phyloP scores from a whole-genome alignment of 768 basidiomycete species.

The Strobilomyces dryophilus region DNA sequence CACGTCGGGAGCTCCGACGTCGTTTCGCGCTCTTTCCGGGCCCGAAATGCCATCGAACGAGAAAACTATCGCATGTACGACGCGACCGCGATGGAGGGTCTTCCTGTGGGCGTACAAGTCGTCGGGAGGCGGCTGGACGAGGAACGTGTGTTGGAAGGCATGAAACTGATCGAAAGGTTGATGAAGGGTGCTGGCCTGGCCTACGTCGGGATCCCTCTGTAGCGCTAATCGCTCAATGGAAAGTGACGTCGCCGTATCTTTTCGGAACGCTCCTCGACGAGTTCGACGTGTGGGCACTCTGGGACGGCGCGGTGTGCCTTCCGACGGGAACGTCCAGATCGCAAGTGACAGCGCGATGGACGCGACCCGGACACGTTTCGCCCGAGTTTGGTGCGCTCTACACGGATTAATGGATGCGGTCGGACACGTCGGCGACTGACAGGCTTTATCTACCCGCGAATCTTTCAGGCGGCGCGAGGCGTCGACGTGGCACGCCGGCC shows the following conservation, averaged over 20 bases:
- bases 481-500: not conserved
- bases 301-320: not conserved
- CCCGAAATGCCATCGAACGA: slow-evolving; percentile 37
- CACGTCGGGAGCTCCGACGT: slow-evolving; percentile 36
- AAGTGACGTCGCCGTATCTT: not conserved
- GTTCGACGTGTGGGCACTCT: not conserved
- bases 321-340: not conserved
- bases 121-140: slow-evolving; percentile 42
- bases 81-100: slow-evolving; percentile 38
- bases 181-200: slow-evolving; percentile 20
- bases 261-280: not conserved
- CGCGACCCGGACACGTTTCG: not conserved
- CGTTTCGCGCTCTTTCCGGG: slow-evolving; percentile 19
- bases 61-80: slow-evolving; percentile 41
- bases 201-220: slow-evolving; percentile 26
- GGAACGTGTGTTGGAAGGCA: slow-evolving; percentile 45
- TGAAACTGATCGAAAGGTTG: slow-evolving; percentile 36
- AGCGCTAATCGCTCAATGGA: not conserved
- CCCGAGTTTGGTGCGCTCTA: not conserved
- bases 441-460: not conserved
- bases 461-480: not conserved
- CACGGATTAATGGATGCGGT: not conserved
- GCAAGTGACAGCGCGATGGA: not conserved
- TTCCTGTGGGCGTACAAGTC: slow-evolving; percentile 44
- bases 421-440: not conserved